Base-by-base conservation (phyloP, 371 early-diverging fungal species). In the Nematocida sp. region DNA sequence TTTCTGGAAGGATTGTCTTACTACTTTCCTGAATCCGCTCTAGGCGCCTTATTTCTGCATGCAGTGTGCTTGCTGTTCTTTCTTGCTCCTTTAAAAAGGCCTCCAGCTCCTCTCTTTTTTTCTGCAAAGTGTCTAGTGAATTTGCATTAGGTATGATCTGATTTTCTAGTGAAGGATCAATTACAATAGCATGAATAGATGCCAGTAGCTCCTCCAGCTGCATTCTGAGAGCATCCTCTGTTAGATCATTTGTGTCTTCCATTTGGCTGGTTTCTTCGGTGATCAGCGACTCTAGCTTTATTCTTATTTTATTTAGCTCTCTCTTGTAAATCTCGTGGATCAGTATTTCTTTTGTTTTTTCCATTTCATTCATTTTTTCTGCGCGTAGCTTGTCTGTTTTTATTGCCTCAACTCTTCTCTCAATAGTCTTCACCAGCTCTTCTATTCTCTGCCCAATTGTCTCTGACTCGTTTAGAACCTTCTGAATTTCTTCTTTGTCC, bases 391-490 rank as follows among this genome's bases (percentile, higher is more conserved):
- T 95, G 85, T 96, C 97, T 27, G 91, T 90, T 82, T 96, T 94
- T 23, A 96, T 89, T 84, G 94, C 94, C 15, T 85, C 86, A 61
- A 95, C 86, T 54, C 95, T 90, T 72, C 94, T 93, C 54, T 96
- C 90, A 66, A 98, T 94, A 74, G 91, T 92, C 0, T 89, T 88
- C 50, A 97, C 83, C 23, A 94, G 90, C 78, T 93, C 93, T 15
- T 91, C 89, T 72, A 97, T 97, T 88, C 96, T 95, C 5, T 73
- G 33, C 54, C 85, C 78, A 50, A 45, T 50, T 72, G 72, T 88
- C 90, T 92, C 91, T 45, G 95, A 93, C 72, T 96, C 96, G 50
- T 93, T 91, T 87, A 99, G 91, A 57, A 94, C 91, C 84, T 92
- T 93, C 69, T 91, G 84, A 89, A 93, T 92, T 84, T 93, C 94